Evolutionary conservation across 2,329 filamentous ascomycete genomes (phyloP), one percentile per base, ranked within the genome.

Genomic region (Talaromyces sp.): DNA sequence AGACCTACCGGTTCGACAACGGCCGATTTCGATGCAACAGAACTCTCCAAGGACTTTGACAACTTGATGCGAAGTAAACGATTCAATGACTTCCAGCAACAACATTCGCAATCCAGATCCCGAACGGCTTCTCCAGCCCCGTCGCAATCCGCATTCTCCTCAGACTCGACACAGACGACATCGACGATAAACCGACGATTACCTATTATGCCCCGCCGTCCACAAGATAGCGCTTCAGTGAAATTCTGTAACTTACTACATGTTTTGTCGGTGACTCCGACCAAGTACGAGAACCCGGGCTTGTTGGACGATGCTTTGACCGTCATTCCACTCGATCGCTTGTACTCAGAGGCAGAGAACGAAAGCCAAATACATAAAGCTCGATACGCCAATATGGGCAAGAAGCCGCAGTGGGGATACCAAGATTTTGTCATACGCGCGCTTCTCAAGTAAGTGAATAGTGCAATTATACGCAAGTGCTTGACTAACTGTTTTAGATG

Each of bases 241-340:
- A 91, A 91, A 71, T 93, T 93, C 72, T 86, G 90, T 71, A 96
- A 90, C 78, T 86, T 96, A 67, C 85, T 98, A 52, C 86, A 96
- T 69, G 92, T 91, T 22, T 81, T 98, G 22, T 97, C 94, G 16
- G 85, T 90, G 66, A 97, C 93, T 54, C 95, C 95, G 19, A 90
- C 89, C 22, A 95, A 94, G 76, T 99, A 96, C 81, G 95, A 99
- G 79, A 98, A 99, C 77, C 94, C 95, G 0, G 95, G 95, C 41
- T 82, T 98, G 11, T 82, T 99, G 61, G 95, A 99, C 75, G 94
- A 98, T 77, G 95, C 94, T 4, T 82, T 99, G 19, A 87, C 91
- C 67, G 87, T 88, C 43, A 92, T 99, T 58, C 94, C 94, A 0
- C 82, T 98, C 35, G 92, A 97, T 74, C 87, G 92, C 70, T 92